Percentiles rank a stretch among this genome's conserved stretches.
phyloP scores from a whole-genome alignment of 2,329 filamentous ascomycete species.

The Diatrype stigma region DNA sequence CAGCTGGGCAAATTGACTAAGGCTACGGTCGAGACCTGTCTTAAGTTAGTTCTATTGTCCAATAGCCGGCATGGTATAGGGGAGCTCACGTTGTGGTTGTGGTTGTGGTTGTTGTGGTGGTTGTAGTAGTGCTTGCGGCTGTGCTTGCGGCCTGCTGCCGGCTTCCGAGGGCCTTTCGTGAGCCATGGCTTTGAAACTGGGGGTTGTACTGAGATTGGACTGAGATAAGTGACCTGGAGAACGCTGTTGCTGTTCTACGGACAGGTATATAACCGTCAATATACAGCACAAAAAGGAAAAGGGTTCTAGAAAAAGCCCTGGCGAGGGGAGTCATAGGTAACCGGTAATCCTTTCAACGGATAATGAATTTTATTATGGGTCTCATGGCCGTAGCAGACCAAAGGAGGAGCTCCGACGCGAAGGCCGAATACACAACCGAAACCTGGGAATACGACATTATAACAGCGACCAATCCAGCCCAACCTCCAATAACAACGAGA shows the following conservation, averaged over 20 bases:
- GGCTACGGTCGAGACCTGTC: constrained; percentile 5
- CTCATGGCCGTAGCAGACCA: too few relatives aligned
- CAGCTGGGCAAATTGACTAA: constrained; percentile 14
- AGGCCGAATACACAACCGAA: background rate
- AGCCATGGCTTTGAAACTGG: background rate
- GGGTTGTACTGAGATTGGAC: background rate
- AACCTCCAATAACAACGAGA: too few relatives aligned
- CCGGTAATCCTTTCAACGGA: background rate
- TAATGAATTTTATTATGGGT: background rate
- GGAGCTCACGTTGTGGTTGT: background rate
- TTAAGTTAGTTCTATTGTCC: background rate
- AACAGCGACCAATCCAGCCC: too few relatives aligned
- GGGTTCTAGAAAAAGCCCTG: background rate
- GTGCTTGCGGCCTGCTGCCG: background rate
- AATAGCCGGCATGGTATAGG: background rate
- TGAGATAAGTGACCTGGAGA: background rate
- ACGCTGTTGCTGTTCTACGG: background rate
- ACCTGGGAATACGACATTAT: too few relatives aligned
- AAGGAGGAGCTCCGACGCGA: background rate
- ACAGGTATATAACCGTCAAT: background rate
- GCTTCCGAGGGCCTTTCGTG: background rate
- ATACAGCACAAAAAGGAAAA: background rate
- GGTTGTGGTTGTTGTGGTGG: too few relatives aligned
- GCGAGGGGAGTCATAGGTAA: background rate
- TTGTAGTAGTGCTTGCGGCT: too few relatives aligned